Conservation (phyloP, 2,329 filamentous ascomycete genomes). For the Hypoxylon sp. region DNA sequence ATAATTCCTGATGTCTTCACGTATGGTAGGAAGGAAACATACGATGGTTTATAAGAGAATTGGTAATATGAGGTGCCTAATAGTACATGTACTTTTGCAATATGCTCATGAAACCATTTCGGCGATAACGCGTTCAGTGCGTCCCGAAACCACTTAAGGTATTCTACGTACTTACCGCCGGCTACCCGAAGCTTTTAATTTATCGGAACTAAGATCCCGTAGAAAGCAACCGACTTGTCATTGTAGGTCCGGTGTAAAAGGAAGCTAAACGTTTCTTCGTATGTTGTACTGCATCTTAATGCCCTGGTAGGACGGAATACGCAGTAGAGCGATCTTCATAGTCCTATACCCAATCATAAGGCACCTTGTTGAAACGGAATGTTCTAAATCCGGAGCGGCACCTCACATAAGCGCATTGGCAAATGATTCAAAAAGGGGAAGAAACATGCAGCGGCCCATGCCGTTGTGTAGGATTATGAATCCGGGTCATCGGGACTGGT, state of each 20-base stretch:
- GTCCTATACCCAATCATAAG: slow-evolving; percentile 19
- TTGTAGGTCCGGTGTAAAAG: slow-evolving; percentile 5
- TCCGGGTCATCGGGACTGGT: slow-evolving; percentile 36
- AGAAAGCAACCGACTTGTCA: not conserved
- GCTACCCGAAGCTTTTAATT: not conserved
- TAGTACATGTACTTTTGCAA: not conserved
- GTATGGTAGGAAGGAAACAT: not conserved
- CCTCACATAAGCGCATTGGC: slow-evolving; percentile 22
- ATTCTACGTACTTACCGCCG: not conserved
- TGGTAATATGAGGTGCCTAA: not conserved
- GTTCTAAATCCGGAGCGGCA: slow-evolving; percentile 28
- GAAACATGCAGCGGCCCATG: slow-evolving; percentile 24
- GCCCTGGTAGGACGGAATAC: not conserved
- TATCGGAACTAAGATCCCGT: not conserved
- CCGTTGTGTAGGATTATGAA: slow-evolving; percentile 10
- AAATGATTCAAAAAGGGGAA: slow-evolving; percentile 9
- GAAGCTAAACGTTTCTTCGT: slow-evolving; percentile 14
- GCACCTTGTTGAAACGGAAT: slow-evolving; percentile 33
- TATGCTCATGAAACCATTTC: not conserved
- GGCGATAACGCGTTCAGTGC: not conserved
- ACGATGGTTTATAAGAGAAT: not conserved
- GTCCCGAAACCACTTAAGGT: not conserved
- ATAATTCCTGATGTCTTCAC: not conserved
- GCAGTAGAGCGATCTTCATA: slow-evolving; percentile 8
- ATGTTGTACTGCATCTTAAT: not conserved